Evolutionary conservation across 2,329 filamentous ascomycete genomes (phyloP).

Genomic region (Fusarium sp.): DNA sequence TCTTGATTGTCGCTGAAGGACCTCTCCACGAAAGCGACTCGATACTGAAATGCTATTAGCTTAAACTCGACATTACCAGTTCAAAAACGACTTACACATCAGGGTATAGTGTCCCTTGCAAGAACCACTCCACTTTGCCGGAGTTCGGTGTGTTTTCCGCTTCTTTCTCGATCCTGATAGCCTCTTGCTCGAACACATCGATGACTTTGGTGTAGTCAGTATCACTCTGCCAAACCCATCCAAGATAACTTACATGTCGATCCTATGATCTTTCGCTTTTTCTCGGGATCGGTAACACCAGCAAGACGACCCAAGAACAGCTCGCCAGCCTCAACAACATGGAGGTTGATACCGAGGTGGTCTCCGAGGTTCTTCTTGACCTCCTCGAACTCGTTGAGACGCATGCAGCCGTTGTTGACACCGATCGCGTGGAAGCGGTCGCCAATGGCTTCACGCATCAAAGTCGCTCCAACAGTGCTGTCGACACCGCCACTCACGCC

Average conservation of each 20-base stretch:
- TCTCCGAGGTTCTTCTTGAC: neutral
- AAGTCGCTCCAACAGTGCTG: neutral
- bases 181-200: neutral
- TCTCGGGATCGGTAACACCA: neutral
- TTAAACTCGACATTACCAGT: neutral
- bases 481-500: neutral
- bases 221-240: neutral
- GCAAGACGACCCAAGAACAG: neutral
- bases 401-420: neutral
- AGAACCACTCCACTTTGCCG: neutral
- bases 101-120: neutral
- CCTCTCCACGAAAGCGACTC: neutral
- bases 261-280: neutral
- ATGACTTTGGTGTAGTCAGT: neutral
- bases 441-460: neutral
- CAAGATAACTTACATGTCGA: neutral
- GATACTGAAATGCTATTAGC: neutral
- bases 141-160: neutral
- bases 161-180: neutral
- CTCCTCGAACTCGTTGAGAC: neutral
- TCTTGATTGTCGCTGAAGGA: neutral
- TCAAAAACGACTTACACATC: neutral
- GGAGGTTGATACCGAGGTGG: neutral
- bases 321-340: neutral
- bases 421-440: neutral